These are phyloP conservation scores for Diddensiella santjacobensis DNA, from an alignment of 805 yeast species.

Conservation along the genomic window DNA sequence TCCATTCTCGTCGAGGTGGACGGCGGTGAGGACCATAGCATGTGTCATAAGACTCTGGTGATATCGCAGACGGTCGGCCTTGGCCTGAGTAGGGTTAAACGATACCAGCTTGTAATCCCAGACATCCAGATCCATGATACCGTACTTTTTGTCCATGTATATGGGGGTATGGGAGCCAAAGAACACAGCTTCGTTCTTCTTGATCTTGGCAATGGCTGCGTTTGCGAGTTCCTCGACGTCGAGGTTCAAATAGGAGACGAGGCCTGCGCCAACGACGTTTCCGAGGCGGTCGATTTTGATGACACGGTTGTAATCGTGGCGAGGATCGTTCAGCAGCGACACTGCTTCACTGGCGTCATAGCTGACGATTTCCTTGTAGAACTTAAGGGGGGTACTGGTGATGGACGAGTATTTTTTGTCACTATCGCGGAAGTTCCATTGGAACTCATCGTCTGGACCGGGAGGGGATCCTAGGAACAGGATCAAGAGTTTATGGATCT, in stretches of 20 bases:
- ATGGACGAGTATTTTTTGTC: constrained; percentile 52
- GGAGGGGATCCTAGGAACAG: constrained; percentile 79
- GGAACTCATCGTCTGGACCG: constrained; percentile 58
- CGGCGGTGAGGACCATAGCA: constrained; percentile 84
- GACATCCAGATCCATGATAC: constrained; percentile 67
- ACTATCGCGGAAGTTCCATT: constrained; percentile 75
- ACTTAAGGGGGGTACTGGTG: constrained; percentile 60
- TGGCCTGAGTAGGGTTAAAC: constrained; percentile 43
- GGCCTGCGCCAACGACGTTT: constrained; percentile 66
- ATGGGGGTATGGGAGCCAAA: constrained; percentile 90
- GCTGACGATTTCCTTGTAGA: constrained; percentile 52
- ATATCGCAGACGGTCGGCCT: constrained; percentile 66
- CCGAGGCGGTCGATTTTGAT: constrained; percentile 72
- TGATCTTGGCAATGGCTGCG: constrained; percentile 63
- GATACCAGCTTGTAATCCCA: constrained; percentile 58
- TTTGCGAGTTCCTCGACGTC: constrained; percentile 55
- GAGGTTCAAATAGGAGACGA: constrained; percentile 67
- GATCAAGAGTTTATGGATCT: constrained; percentile 61
- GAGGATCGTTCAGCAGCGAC: constrained; percentile 77
- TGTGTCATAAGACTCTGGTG: constrained; percentile 81
- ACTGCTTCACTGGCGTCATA: constrained; percentile 51
- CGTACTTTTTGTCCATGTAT: constrained; percentile 57
- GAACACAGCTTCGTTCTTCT: constrained; percentile 74
- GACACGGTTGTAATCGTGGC: constrained; percentile 61
- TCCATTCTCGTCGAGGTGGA: constrained; percentile 58